Evolutionary conservation across 2,329 filamentous ascomycete species (phyloP), one percentile per base, ranked within the genome.

Genomic region (Cladosporium sp.): DNA sequence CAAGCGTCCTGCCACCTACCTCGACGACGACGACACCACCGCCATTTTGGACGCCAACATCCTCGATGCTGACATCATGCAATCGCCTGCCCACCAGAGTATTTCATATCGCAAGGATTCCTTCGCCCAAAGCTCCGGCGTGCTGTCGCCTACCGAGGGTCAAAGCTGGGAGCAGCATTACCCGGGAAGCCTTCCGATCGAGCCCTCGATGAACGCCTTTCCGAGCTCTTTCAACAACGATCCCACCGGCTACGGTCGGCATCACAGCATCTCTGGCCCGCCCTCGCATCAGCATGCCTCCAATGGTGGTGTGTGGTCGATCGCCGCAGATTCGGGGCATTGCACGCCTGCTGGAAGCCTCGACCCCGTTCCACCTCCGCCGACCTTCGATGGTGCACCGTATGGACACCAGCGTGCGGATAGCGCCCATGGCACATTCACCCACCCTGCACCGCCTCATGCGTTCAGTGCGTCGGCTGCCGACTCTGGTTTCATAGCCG

Each of bases 271-370:
- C 18, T 49, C 46, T 32, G 35, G 41, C 18, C 44, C 46, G 33
- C 52, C 52, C 10, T 48, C 46, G 35, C 41, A 54, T 49, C 56
- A 74, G 76, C 76, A 78, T 60, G 74, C 75, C 57, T 61, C 64
- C 44, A 59, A 58, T 67, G 72, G 48, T 66, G 75, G 44, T 35
- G 53, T 57, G 56, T 91, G 87, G 86, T 74, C 82, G 46, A 77
- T 72, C 41, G 78, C 82, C 61, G 78, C 78, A 46, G 76, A 75
- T 61, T 87, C 86, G 22, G 86, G 83, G 49, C 81, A 87, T 57
- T 85, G 83, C 68, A 92, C 88, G 6, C 86, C 89, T 56, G 83
- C 82, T 56, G 76, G 81, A 58, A 90, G 87, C 65, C 83, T 82
- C 49, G 87, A 88, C 63, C 85, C 87, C 62, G 59, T 65, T 56